These are phyloP conservation scores for Colletotrichum scovillei DNA, from an alignment of 2,329 filamentous ascomycete species.

Conservation along the genomic window DNA sequence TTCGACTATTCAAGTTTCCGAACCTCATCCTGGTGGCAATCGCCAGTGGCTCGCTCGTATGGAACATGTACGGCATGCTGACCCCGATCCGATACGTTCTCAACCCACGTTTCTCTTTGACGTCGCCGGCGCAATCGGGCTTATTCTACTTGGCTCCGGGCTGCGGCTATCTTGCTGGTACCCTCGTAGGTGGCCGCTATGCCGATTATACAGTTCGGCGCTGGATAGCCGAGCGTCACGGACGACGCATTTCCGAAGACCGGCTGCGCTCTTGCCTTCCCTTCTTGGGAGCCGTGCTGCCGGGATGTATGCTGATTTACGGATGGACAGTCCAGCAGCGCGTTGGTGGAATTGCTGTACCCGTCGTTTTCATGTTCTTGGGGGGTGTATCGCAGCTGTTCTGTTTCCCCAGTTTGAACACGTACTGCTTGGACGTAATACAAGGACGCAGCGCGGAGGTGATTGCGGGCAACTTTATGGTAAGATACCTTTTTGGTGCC, in stretches of 20 bases:
- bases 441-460: conserved; percentile 32
- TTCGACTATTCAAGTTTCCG: conserved; percentile 73
- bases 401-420: conserved; percentile 76
- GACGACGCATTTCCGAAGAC: conserved; percentile 77
- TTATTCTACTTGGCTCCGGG: conserved; percentile 79
- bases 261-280: conserved; percentile 70
- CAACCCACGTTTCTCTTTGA: conserved; percentile 76
- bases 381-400: conserved; percentile 77
- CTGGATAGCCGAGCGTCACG: conserved; percentile 62
- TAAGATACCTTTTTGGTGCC: conserved; percentile 81
- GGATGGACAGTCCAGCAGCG: conserved; percentile 59
- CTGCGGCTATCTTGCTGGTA: conserved; percentile 73
- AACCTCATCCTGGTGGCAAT: conserved; percentile 71
- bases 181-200: conserved; percentile 75
- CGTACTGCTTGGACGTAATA: conserved; percentile 51
- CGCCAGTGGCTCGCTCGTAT: conserved; percentile 71
- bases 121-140: conserved; percentile 70
- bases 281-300: conserved; percentile 70
- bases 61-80: conserved; percentile 78
- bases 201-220: conserved; percentile 72
- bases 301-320: conserved; percentile 75
- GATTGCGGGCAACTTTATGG: conserved; percentile 81
- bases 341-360: conserved; percentile 55
- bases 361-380: conserved; percentile 75
- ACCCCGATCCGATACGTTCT: conserved; percentile 78